Conservation (phyloP, 257 asterid species). For the Solanum lycopersicoides region DNA sequence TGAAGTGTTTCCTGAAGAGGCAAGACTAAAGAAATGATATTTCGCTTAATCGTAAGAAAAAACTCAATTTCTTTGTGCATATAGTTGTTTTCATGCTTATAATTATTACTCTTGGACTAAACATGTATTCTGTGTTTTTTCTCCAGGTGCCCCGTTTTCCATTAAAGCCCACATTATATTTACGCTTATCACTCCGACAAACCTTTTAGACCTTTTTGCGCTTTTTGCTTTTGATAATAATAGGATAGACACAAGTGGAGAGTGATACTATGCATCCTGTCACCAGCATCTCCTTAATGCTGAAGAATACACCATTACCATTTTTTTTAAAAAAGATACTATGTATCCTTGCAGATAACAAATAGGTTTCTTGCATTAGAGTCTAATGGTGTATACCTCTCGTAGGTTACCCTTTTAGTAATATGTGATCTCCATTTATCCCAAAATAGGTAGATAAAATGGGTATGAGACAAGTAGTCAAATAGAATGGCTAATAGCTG, state of each 20-base stretch:
- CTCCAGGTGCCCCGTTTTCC: not conserved
- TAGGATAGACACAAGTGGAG: not conserved
- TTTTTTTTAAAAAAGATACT: too few species aligned
- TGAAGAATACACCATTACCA: too few species aligned
- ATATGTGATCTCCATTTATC: not conserved
- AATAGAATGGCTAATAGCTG: not conserved
- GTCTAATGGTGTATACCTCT: not conserved
- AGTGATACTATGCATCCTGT: too few species aligned
- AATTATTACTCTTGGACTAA: not conserved
- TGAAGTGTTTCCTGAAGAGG: not conserved
- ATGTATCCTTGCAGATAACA: not conserved
- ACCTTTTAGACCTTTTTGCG: not conserved
- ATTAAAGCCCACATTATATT: not conserved
- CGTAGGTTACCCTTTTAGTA: not conserved
- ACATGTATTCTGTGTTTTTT: not conserved
- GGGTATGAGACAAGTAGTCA: not conserved
- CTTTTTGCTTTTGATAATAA: not conserved
- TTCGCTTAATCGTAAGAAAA: not conserved
- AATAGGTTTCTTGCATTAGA: not conserved
- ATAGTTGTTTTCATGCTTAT: not conserved
- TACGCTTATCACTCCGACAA: not conserved
- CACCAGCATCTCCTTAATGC: too few species aligned
- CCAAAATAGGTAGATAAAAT: not conserved
- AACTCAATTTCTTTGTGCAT: not conserved
- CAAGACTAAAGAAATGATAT: not conserved